Evolutionary conservation across 441 rosid genomes (phyloP).

Genomic region (Adansonia rubrostipa): DNA sequence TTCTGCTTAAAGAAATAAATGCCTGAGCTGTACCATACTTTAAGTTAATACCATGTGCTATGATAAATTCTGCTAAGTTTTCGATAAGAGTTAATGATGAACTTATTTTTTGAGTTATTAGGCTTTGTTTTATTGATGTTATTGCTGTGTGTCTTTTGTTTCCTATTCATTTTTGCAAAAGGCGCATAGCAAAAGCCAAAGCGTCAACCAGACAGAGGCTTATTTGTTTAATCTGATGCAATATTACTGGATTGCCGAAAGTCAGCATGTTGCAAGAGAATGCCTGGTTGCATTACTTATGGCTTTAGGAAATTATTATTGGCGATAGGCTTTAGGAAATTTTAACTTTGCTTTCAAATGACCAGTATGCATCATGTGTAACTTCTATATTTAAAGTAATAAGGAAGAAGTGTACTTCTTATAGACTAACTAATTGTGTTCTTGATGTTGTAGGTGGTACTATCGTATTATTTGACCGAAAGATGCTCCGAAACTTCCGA

Average conservation of each 20-base stretch:
- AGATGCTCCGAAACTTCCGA: conserved; percentile 95
- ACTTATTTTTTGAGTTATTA: neutral
- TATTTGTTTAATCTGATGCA: conserved; percentile 8
- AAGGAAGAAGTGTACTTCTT: conserved; percentile 4
- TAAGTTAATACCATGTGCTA: neutral
- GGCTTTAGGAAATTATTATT: conserved; percentile 12
- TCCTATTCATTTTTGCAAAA: neutral
- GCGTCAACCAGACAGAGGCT: neutral
- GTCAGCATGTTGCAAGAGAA: neutral
- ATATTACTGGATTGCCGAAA: neutral
- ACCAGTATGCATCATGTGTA: neutral
- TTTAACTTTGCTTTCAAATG: conserved; percentile 10
- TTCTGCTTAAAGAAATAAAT: conserved; percentile 1
- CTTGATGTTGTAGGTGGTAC: conserved; percentile 71
- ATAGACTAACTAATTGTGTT: conserved; percentile 15
- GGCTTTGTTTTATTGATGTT: neutral
- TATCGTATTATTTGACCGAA: conserved; percentile 83
- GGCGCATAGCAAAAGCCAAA: neutral
- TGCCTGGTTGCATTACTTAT: neutral
- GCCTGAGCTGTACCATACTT: neutral
- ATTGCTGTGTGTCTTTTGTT: conserved; percentile 2
- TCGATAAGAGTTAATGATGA: neutral
- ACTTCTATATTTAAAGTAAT: neutral
- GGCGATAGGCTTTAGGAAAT: neutral
- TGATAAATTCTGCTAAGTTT: neutral